phyloP scores from a whole-genome alignment of 2,329 filamentous ascomycete genomes.

The Hypoxylon sp. region DNA sequence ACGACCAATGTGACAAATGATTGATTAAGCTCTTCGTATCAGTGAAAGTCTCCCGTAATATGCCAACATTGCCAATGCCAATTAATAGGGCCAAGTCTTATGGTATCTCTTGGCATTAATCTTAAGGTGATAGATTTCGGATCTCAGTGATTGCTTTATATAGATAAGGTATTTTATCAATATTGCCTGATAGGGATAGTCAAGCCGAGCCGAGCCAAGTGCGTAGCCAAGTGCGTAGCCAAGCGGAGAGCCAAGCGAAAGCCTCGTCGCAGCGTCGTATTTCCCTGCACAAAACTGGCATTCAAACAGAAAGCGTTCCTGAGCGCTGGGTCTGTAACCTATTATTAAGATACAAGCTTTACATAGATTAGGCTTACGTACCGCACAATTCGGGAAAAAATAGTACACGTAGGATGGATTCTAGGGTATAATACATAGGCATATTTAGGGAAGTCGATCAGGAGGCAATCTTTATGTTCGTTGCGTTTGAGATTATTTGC shows the following conservation, averaged over 20 bases:
- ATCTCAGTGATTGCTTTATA: constrained; percentile 12
- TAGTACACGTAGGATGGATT: not conserved
- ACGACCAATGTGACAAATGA: constrained; percentile 51
- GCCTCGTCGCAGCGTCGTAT: constrained; percentile 35
- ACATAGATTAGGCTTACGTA: constrained; percentile 14
- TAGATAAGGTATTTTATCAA: constrained; percentile 6
- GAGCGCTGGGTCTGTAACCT: constrained; percentile 32
- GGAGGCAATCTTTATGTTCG: constrained; percentile 16
- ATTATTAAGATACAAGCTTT: constrained; percentile 15
- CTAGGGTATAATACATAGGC: constrained; percentile 4
- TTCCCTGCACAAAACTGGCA: constrained; percentile 33
- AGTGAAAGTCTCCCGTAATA: constrained; percentile 12
- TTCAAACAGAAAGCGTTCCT: constrained; percentile 40
- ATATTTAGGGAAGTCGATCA: constrained; percentile 29
- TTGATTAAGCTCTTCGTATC: constrained; percentile 24
- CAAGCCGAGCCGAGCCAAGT: constrained; percentile 37
- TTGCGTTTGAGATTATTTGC: constrained; percentile 32
- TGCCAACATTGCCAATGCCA: constrained; percentile 14
- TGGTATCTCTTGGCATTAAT: constrained; percentile 29
- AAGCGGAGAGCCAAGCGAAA: constrained; percentile 30
- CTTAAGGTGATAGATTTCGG: constrained; percentile 23
- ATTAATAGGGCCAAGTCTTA: constrained; percentile 34
- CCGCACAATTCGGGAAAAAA: not conserved
- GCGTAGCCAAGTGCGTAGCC: constrained; percentile 10
- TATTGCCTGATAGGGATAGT: constrained; percentile 39